A percentile compares a stretch with the other conserved stretches of the same genome.
Evolutionary conservation across 2,329 filamentous ascomycete genomes (phyloP).

Genomic region (Davidsoniella australis): DNA sequence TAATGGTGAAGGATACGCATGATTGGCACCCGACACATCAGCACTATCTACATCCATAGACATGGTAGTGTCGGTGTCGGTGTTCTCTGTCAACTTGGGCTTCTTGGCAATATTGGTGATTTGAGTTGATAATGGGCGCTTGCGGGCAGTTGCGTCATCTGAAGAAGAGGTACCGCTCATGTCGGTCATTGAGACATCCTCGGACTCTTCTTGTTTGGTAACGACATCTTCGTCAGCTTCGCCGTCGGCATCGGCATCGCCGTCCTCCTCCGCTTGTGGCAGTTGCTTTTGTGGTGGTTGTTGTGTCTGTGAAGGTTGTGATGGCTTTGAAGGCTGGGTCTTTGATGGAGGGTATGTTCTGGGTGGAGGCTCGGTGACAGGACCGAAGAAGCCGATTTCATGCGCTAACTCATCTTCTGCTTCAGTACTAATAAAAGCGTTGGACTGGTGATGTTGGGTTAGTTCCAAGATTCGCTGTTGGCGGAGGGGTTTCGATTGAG

Average conservation of each 20-base stretch:
- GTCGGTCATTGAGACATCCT: conserved; percentile 10
- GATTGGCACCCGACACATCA: conserved; percentile 30
- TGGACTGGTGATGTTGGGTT: not conserved
- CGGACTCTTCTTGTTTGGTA: conserved; percentile 10
- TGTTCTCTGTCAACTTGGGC: conserved; percentile 11
- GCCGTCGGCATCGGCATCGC: conserved; percentile 20
- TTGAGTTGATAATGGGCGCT: conserved; percentile 11
- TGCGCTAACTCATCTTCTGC: not conserved
- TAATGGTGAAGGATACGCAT: conserved; percentile 48
- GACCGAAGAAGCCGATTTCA: conserved; percentile 35
- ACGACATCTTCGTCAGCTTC: conserved; percentile 12
- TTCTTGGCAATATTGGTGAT: conserved; percentile 8
- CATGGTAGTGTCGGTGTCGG: conserved; percentile 9
- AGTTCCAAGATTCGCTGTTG: not conserved
- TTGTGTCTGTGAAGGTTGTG: not conserved
- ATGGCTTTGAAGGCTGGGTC: not conserved
- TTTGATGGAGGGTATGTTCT: conserved; percentile 3
- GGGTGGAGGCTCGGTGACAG: conserved; percentile 15
- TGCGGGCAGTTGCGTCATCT: conserved; percentile 7
- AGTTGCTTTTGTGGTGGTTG: too few species aligned
- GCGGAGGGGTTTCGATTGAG: not conserved
- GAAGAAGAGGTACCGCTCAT: not conserved
- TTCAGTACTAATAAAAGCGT: not conserved
- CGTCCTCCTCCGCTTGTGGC: conserved; percentile 17
- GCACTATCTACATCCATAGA: conserved; percentile 43